Evolutionary conservation across 2,329 filamentous ascomycete genomes (phyloP), one percentile per base, ranked within the genome.

Genomic region (Aureobasidium vineae): DNA sequence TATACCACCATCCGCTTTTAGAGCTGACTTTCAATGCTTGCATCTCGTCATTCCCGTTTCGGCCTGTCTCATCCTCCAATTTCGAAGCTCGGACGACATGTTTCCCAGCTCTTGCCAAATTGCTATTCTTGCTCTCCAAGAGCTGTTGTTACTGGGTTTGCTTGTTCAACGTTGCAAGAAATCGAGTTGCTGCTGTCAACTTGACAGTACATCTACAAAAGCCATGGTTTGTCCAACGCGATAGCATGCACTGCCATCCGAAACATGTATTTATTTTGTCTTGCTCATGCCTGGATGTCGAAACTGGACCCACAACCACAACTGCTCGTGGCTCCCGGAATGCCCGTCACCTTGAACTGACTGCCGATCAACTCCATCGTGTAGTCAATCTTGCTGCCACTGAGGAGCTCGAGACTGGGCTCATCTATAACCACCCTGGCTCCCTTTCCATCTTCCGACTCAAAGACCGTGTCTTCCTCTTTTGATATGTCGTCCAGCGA

Each of bases 231-330:
- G 8, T 11, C 8, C 1, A n/a, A 11, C 21, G 13, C 19, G 36
- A 16, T 23, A n/a, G n/a, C 40, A 59, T 26, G 2, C 26, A n/a
- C 28, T 38, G 16, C 16, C 23, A 38, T 38, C 43, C 49, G 57
- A 36, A 31, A 61, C 57, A 61, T 61, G 38, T 43, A 49, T 38
- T 61, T 36, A 26, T n/a, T 28, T 31, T 45, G 11, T 43, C 23
- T 40, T 57, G 52, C 21, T 66, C 59, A 68, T 40, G 68, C 68
- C 47, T 85, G 74, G 81, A 98, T 92, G 79, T 98, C 95, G 78
- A 99, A 99, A 76, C 94, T 98, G 19, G 94, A 97, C 8, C 95
- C 95, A 78, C 95, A 99, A 1, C 95, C 95, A 80, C 95, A 99
- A 77, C 91, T 97, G 78, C 93, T 98, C 67, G 90, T 92, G 5